Evolutionary conservation across 2,329 filamentous ascomycete genomes (phyloP), one percentile per base, ranked within the genome.

Genomic region (Pestalotiopsis sp.): DNA sequence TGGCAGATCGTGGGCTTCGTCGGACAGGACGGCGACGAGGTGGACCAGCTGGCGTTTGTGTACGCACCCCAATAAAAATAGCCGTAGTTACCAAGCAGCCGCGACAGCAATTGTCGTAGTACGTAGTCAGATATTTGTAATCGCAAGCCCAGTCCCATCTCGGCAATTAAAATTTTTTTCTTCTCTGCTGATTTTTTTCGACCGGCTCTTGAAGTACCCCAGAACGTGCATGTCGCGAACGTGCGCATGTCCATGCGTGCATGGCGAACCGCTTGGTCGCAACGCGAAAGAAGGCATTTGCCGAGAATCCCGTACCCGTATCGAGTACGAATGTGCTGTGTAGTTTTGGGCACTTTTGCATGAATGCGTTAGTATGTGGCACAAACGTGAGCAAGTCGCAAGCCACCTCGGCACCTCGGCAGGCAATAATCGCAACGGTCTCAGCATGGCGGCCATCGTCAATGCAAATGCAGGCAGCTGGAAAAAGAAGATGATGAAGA

Each of bases 1-100:
- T 87, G 83, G 81, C 82, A 83, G 65, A 84, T 89, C 74, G 83
- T 86, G n/a, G 86, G 86, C 3, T 87, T 84, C 71, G 73, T 84
- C 66, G 86, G 87, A 17, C 83, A 85, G 73, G 78, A 74, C 69
- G 87, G 86, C 0, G 85, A 87, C 68, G 86, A 89, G 77, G 73
- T 90, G 59, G 87, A 90, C 75, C 83, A 85, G 75, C 73, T 90
- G 49, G 87, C 77, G 0, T 83, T 86, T 69, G 76, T 85, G 36
- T 86, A 83, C 70, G 83, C 81, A 20, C 81, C 80, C 17, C 78
- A 80, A 74, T 84, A 78, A 68, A 23, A 25, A 20, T 49, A 65
- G 6, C 27, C 14, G 31, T 17, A 63, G 3, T 23, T 23, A 23
- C 23, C 14, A 52, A 9, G 45, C 45, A 23, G 57, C 57, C 14